Conservation (phyloP, 2,329 filamentous ascomycete genomes). For the Chaetothyriales sp. region DNA sequence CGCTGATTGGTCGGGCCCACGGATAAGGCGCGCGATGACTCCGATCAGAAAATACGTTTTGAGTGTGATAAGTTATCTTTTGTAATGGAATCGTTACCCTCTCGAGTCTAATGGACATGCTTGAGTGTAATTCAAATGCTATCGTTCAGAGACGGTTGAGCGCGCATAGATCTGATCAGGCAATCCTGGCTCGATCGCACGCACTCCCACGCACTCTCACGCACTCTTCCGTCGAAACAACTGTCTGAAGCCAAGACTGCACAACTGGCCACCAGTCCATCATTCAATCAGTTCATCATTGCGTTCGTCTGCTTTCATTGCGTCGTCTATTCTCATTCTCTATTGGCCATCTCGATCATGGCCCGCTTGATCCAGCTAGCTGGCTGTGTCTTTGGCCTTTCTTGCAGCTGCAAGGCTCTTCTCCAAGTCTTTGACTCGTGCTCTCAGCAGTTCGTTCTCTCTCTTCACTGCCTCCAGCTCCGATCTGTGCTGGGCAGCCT, state of each 20-base stretch:
- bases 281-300: no score
- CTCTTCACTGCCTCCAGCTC: slow-evolving; percentile 31
- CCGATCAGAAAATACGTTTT: no score
- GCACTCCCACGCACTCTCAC: no score
- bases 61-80: no score
- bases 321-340: not conserved
- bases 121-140: no score
- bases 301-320: not conserved
- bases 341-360: no score
- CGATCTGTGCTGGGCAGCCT: slow-evolving; percentile 26
- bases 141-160: not conserved
- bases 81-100: no score
- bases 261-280: no score
- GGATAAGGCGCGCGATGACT: not conserved
- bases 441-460: slow-evolving; percentile 32
- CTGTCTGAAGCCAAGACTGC: no score
- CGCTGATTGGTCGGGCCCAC: not conserved
- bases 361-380: no score
- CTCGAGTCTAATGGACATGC: no score
- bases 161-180: not conserved
- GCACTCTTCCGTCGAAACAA: no score
- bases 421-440: slow-evolving; percentile 31
- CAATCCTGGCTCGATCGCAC: not conserved
- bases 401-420: slow-evolving; percentile 7
- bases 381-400: not conserved